These are phyloP conservation scores for Spiraea crenata DNA, from an alignment of 331 rosid genomes.

Conservation along the genomic window DNA sequence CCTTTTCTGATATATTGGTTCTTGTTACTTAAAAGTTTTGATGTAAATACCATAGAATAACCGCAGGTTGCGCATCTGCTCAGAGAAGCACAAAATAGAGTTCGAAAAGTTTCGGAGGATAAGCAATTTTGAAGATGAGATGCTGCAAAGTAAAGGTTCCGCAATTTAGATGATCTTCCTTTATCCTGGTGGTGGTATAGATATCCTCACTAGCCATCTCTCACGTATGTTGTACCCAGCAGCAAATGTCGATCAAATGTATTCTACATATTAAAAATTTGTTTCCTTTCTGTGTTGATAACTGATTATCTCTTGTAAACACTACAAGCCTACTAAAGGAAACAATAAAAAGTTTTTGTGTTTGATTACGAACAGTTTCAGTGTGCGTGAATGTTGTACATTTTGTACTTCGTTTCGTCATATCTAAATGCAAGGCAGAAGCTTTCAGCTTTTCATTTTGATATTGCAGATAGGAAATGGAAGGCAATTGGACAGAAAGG, in stretches of 20 bases:
- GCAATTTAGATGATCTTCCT: neutral
- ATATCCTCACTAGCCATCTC: neutral
- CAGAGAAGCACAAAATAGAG: constrained; percentile 37
- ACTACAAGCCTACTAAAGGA: too few species aligned
- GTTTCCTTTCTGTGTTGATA: neutral
- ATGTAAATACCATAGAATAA: constrained; percentile 51
- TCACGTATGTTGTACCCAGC: neutral
- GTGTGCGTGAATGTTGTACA: too few species aligned
- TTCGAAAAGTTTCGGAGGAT: constrained; percentile 28
- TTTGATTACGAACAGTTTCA: too few species aligned
- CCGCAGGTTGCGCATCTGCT: constrained; percentile 38
- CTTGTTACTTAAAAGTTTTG: constrained; percentile 24
- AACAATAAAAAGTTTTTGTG: too few species aligned
- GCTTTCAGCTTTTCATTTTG: too few species aligned
- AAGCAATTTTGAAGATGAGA: constrained; percentile 25
- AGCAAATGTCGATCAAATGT: constrained; percentile 1
- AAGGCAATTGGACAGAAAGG: too few species aligned
- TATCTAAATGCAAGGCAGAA: too few species aligned
- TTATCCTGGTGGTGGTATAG: constrained; percentile 1
- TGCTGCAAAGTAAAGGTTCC: constrained; percentile 21
- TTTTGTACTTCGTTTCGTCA: too few species aligned
- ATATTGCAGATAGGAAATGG: too few species aligned
- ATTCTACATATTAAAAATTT: neutral
- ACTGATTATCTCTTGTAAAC: neutral
- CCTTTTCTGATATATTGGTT: neutral